Evolutionary conservation across 768 basidiomycete species (phyloP).

Genomic region (Rhodotorula diobovata): DNA sequence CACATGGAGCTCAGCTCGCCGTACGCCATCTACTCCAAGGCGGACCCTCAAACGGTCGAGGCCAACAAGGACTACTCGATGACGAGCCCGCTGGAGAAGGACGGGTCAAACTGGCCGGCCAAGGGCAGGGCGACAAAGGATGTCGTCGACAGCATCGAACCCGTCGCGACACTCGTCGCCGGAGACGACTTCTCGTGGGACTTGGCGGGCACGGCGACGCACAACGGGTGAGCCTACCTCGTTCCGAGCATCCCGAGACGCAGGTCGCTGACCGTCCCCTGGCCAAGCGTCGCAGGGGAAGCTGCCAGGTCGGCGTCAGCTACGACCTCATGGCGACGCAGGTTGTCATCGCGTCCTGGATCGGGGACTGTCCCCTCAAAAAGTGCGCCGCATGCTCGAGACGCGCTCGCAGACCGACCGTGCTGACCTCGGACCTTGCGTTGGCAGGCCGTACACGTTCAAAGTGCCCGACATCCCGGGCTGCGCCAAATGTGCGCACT

Average conservation of each 20-base stretch:
- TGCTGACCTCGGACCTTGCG: not conserved
- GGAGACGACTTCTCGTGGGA: constrained; percentile 20
- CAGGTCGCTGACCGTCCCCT: no score
- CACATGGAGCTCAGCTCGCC: constrained; percentile 12
- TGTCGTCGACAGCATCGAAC: not conserved
- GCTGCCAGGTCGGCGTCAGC: constrained; percentile 17
- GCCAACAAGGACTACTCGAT: constrained; percentile 30
- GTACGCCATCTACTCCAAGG: constrained; percentile 13
- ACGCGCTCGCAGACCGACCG: no score
- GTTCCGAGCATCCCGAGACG: no score
- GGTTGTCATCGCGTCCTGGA: constrained; percentile 14
- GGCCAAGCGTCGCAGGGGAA: not conserved
- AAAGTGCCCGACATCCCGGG: constrained; percentile 27
- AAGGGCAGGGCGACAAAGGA: constrained; percentile 2
- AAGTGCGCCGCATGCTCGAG: not conserved
- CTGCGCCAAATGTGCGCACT: not conserved
- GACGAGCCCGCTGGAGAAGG: constrained; percentile 10
- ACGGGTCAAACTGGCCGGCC: constrained; percentile 14
- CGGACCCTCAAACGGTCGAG: constrained; percentile 7
- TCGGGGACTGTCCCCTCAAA: constrained; percentile 18
- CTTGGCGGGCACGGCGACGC: constrained; percentile 14
- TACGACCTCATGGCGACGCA: constrained; percentile 24
- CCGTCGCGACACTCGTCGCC: constrained; percentile 23
- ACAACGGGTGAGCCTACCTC: constrained; percentile 7
- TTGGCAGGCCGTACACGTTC: constrained; percentile 25